phyloP scores from a whole-genome alignment of 169 alveolate species.

The Eimeria praecox region DNA sequence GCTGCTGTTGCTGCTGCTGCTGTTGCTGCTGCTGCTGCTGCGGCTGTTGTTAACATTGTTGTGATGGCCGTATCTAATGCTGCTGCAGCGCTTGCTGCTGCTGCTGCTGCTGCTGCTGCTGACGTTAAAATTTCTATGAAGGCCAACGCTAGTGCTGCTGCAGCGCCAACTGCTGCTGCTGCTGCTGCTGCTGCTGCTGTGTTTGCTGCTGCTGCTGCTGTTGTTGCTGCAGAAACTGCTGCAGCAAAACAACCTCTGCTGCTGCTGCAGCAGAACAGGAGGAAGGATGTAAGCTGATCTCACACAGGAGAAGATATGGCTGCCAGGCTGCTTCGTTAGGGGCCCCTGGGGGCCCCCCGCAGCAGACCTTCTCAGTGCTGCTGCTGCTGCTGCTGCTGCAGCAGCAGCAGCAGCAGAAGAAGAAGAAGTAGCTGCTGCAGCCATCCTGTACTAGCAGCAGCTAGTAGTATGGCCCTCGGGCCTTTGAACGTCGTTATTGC shows the following conservation, averaged over 20 bases:
- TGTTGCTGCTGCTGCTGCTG: constrained; percentile 6
- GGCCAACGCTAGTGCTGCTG: neutral
- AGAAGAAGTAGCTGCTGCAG: no score
- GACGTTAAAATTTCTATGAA: neutral
- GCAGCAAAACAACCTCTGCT: no score
- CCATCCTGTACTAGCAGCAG: no score
- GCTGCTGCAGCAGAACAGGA: neutral
- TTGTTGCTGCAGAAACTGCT: neutral
- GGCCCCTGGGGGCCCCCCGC: no score
- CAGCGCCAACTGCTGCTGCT: neutral
- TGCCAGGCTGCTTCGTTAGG: no score
- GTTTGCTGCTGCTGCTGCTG: neutral
- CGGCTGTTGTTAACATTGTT: neutral
- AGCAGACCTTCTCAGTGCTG: no score
- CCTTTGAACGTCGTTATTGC: no score
- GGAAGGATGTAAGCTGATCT: neutral
- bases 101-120: constrained; percentile 40
- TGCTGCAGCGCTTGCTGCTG: neutral
- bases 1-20: neutral
- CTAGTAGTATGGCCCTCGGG: no score
- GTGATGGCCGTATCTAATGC: neutral
- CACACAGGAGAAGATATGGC: no score
- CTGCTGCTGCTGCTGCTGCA: no score
- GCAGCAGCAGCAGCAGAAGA: neutral
- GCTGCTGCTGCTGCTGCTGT: neutral